Conservation (phyloP, 116 monocot species). For the Trichopus zeylanicus region DNA sequence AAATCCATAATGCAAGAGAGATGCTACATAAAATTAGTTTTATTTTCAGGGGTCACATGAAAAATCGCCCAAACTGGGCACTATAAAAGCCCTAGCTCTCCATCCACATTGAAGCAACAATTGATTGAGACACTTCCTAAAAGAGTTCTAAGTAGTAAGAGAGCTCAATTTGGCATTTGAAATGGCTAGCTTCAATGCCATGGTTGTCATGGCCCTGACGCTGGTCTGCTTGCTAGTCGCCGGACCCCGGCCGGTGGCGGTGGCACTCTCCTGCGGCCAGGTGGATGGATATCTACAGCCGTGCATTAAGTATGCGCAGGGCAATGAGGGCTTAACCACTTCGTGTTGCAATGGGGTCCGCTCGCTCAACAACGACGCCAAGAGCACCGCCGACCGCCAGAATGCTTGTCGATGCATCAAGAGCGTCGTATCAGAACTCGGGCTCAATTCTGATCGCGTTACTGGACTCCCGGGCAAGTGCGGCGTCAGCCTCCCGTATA, state of each 20-base stretch:
- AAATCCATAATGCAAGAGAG: no score
- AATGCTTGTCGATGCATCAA: slow-evolving; percentile 29
- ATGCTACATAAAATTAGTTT: no score
- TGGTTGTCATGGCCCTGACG: background rate
- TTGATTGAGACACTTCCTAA: no score
- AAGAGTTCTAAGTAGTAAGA: no score
- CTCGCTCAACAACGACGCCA: slow-evolving; percentile 11
- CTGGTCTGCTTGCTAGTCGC: slow-evolving; percentile 5
- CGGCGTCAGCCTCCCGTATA: slow-evolving; percentile 14
- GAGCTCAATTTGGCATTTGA: no score
- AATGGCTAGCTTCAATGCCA: slow-evolving; percentile 1
- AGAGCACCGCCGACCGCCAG: slow-evolving; percentile 21
- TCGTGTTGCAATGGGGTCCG: slow-evolving; percentile 29
- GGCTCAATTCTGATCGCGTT: slow-evolving; percentile 2
- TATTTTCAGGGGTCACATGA: no score
- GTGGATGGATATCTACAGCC: background rate
- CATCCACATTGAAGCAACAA: no score
- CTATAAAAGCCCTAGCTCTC: no score
- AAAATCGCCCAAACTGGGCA: no score
- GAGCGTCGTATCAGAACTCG: background rate
- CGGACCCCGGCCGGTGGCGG: background rate
- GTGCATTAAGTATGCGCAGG: slow-evolving; percentile 12
- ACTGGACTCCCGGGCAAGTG: slow-evolving; percentile 25
- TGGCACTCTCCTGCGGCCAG: slow-evolving; percentile 14
- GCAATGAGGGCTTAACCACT: background rate